Evolutionary conservation across 192 early-diverging fungal species (phyloP).

Genomic region (Anaeromyces robustus): DNA sequence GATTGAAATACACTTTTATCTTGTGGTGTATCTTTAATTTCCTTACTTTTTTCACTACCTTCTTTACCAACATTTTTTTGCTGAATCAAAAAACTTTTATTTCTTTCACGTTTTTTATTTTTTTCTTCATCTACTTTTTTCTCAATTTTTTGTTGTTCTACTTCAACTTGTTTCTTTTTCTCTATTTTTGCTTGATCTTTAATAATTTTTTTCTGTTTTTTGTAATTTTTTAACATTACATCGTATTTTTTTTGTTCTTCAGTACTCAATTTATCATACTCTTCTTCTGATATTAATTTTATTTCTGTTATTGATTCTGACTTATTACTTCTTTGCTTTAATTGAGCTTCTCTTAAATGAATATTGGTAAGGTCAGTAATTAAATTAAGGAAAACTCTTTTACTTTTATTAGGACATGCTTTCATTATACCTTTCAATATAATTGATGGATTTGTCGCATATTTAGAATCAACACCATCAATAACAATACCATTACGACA

Average conservation of each 20-base stretch:
- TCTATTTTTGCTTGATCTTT: conserved; percentile 28
- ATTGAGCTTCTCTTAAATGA: conserved; percentile 15
- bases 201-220: conserved; percentile 22
- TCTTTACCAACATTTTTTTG: not conserved
- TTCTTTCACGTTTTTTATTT: conserved; percentile 15
- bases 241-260: conserved; percentile 29
- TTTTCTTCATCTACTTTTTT: conserved; percentile 24
- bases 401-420: conserved; percentile 14
- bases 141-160: conserved; percentile 13
- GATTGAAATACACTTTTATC: not conserved
- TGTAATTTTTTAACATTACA: conserved; percentile 18
- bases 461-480: conserved; percentile 37
- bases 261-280: conserved; percentile 31
- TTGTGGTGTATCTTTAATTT: not conserved
- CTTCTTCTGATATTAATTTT: conserved; percentile 29
- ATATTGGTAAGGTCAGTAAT: conserved; percentile 25
- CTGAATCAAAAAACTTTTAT: not conserved
- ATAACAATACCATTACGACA: conserved; percentile 24
- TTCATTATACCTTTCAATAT: conserved; percentile 19
- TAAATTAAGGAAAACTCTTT: conserved; percentile 6
- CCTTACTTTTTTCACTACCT: not conserved
- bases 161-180: conserved; percentile 27
- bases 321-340: conserved; percentile 18
- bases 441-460: conserved; percentile 5
- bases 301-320: conserved; percentile 14